phyloP scores from a whole-genome alignment of 345 rosid species.

The Eucalyptus pauciflora region DNA sequence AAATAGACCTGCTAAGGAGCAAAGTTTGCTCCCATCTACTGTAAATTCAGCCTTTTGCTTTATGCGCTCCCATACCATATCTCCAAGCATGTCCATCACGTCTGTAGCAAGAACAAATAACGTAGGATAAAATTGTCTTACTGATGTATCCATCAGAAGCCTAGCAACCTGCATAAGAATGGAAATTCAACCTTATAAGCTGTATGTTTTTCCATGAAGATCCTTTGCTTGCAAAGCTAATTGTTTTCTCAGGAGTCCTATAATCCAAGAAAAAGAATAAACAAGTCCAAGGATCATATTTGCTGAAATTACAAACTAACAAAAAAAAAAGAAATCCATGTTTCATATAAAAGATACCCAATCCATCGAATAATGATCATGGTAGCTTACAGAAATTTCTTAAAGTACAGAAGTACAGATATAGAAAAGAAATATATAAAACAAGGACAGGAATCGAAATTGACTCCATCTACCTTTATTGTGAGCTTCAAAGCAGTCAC shows the following conservation, averaged over 20 bases:
- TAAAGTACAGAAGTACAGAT: background rate
- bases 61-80: constrained; percentile 89
- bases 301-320: background rate
- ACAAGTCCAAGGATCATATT: background rate
- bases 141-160: constrained; percentile 91
- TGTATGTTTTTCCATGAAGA: background rate
- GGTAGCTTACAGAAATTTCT: background rate
- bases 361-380: background rate
- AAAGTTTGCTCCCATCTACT: constrained; percentile 41
- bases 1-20: constrained; percentile 44
- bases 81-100: constrained; percentile 80
- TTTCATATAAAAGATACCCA: background rate
- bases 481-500: constrained; percentile 73
- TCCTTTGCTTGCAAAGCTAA: background rate
- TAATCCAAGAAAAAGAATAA: background rate
- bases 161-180: constrained; percentile 57
- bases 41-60: constrained; percentile 69
- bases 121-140: constrained; percentile 82
- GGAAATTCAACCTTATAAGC: background rate
- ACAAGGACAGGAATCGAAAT: background rate
- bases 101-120: constrained; percentile 78
- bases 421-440: background rate
- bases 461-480: constrained; percentile 39
- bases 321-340: background rate
- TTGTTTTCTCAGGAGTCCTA: background rate